These are phyloP conservation scores for Komagataella kurtzmanii DNA, from an alignment of 805 yeast species.

Conservation along the genomic window DNA sequence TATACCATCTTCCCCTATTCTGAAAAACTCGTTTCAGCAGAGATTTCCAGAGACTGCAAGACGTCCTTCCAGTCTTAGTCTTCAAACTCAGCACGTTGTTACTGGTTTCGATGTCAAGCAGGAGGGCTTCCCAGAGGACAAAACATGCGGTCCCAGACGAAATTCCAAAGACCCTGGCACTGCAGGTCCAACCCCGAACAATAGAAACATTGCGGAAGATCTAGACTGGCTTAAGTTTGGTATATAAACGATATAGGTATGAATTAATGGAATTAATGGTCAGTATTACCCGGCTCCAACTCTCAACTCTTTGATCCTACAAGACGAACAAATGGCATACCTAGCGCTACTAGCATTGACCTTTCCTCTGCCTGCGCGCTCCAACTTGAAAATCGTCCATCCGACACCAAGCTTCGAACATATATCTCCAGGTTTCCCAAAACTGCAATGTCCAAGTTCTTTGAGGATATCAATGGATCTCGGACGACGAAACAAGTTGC, in stretches of 20 bases:
- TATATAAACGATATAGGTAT: background rate
- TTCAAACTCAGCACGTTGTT: background rate
- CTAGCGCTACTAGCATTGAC: background rate
- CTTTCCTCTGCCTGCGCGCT: background rate
- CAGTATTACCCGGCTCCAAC: background rate
- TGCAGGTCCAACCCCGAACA: background rate
- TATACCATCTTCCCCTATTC: slow-evolving; percentile 1
- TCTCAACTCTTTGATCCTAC: too few species aligned
- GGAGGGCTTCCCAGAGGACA: background rate
- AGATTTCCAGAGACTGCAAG: background rate
- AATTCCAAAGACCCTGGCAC: background rate
- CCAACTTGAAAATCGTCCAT: background rate
- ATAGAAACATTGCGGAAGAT: background rate
- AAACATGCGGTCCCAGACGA: background rate
- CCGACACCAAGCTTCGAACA: background rate
- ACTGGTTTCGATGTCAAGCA: background rate
- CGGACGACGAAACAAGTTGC: slow-evolving; percentile 8
- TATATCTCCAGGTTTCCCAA: background rate
- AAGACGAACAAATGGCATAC: too few species aligned
- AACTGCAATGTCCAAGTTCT: slow-evolving; percentile 1
- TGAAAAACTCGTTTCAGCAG: background rate
- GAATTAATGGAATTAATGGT: background rate
- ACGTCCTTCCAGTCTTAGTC: background rate
- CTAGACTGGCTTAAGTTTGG: background rate
- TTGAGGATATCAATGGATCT: background rate